These are phyloP conservation scores for Coniochaeta sp. DNA, from an alignment of 2,329 filamentous ascomycete species.

Conservation along the genomic window DNA sequence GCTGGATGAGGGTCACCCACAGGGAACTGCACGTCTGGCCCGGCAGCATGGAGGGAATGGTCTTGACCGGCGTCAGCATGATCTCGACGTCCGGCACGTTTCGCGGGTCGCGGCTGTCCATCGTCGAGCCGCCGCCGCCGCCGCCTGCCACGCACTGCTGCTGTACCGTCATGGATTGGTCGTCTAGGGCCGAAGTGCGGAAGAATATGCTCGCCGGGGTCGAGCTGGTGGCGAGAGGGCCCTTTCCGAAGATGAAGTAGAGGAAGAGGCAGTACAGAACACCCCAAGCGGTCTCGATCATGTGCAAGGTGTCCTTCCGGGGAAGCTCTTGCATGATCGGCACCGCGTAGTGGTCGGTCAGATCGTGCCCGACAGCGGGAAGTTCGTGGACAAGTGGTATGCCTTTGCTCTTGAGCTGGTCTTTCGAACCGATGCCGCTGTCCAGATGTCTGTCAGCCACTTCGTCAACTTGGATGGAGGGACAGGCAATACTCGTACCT, in stretches of 20 bases:
- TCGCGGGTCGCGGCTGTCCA: constrained; percentile 11
- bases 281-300: constrained; percentile 11
- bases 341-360: constrained; percentile 21
- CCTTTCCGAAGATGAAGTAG: constrained; percentile 19
- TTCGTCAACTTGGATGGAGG: background rate
- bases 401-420: constrained; percentile 10
- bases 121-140: constrained; percentile 8
- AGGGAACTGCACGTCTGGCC: constrained; percentile 16
- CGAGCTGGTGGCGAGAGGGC: constrained; percentile 15
- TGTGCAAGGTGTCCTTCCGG: constrained; percentile 15
- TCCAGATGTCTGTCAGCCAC: background rate
- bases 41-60: constrained; percentile 17
- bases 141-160: background rate
- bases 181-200: constrained; percentile 19
- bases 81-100: constrained; percentile 24
- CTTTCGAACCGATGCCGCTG: constrained; percentile 23
- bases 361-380: constrained; percentile 17
- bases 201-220: constrained; percentile 17
- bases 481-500: constrained; percentile 5
- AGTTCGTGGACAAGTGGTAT: constrained; percentile 18
- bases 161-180: constrained; percentile 16
- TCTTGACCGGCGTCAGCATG: constrained; percentile 30
- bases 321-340: constrained; percentile 20
- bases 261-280: constrained; percentile 21
- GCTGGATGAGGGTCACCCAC: constrained; percentile 21